A percentile compares a stretch with the other conserved stretches of the same genome.
Evolutionary conservation across 345 rosid species (phyloP).

Genomic region (Camelina sativa): DNA sequence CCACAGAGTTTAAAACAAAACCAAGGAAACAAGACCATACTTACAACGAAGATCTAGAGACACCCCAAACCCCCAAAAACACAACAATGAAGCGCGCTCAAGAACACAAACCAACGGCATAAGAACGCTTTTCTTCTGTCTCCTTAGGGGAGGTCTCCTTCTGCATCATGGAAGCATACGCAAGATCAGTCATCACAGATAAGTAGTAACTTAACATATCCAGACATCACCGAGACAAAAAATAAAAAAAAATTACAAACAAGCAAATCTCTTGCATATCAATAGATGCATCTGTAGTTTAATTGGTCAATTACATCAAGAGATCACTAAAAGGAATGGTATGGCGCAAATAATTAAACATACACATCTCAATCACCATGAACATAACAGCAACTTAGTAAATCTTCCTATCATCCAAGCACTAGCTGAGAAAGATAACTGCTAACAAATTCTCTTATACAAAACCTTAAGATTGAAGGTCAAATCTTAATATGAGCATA

Average conservation of each 20-base stretch:
- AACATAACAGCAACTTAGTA: background rate
- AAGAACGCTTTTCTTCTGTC: conserved; percentile 16
- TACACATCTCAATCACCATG: conserved; percentile 14
- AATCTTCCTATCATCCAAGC: background rate
- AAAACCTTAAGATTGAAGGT: background rate
- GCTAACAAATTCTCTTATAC: background rate
- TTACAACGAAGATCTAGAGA: conserved; percentile 37
- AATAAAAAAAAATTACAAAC: background rate
- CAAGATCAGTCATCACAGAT: conserved; percentile 31
- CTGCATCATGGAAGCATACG: conserved; percentile 28
- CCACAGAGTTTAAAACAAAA: background rate
- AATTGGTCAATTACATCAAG: background rate
- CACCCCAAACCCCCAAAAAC: conserved; percentile 1
- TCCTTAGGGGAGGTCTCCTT: conserved; percentile 31
- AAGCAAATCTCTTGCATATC: background rate
- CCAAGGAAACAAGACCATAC: conserved; percentile 35
- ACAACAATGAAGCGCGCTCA: background rate
- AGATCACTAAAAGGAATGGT: background rate
- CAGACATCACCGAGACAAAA: background rate
- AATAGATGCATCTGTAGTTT: too few species aligned
- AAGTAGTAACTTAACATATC: conserved; percentile 13
- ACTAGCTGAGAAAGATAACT: background rate
- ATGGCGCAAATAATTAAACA: background rate
- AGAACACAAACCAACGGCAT: conserved; percentile 33
- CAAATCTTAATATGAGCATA: background rate